These are phyloP conservation scores for Protomyces pachydermus DNA, from an alignment of 1,139 yeast species.

Conservation along the genomic window DNA sequence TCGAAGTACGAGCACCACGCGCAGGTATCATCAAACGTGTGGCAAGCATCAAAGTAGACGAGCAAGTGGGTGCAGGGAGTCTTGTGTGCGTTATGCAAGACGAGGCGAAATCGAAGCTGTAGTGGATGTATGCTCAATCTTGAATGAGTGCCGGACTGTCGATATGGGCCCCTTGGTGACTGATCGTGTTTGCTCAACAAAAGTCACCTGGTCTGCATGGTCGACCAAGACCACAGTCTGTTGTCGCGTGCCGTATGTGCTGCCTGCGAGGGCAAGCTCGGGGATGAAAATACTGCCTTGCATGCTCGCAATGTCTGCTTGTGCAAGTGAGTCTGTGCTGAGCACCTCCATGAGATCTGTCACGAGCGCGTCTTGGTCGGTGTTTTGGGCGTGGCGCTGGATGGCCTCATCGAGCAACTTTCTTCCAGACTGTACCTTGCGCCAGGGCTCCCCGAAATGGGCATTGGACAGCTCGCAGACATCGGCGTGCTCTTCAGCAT, in stretches of 20 bases:
- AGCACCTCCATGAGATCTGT: constrained; percentile 53
- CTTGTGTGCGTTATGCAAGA: constrained; percentile 52
- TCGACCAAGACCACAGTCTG: constrained; percentile 71
- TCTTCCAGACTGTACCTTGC: constrained; percentile 57
- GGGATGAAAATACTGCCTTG: constrained; percentile 58
- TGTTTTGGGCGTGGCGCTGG: constrained; percentile 35
- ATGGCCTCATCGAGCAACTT: constrained; percentile 45
- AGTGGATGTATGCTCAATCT: not conserved
- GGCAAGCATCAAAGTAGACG: constrained; percentile 72
- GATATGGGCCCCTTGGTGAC: not conserved
- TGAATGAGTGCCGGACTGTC: not conserved
- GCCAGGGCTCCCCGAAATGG: constrained; percentile 62
- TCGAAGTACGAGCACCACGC: constrained; percentile 71
- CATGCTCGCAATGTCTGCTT: constrained; percentile 44
- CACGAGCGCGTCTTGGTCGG: constrained; percentile 45
- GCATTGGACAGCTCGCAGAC: constrained; percentile 65
- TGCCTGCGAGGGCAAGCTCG: not conserved
- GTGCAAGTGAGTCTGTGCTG: constrained; percentile 45
- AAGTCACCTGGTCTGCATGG: constrained; percentile 46
- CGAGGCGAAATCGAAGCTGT: not conserved
- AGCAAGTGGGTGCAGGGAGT: constrained; percentile 95
- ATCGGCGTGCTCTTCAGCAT: constrained; percentile 23
- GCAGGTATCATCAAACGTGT: constrained; percentile 75
- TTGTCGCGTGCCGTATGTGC: constrained; percentile 78
- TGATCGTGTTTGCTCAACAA: constrained; percentile 43